These are phyloP conservation scores for Saraca asoca DNA, from an alignment of 331 rosid species.

Conservation along the genomic window DNA sequence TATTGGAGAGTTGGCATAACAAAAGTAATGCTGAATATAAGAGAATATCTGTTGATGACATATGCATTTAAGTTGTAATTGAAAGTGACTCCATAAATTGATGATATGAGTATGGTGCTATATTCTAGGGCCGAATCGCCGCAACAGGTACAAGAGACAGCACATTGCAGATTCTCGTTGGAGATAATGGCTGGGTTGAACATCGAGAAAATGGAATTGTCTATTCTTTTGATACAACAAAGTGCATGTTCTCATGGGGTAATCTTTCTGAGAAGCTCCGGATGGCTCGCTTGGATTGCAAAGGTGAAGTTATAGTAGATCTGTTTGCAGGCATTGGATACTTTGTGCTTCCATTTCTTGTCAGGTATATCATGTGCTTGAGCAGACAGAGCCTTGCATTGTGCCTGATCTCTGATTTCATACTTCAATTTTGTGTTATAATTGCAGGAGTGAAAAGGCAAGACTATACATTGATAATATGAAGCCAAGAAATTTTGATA, in stretches of 20 bases:
- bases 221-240: constrained; percentile 84
- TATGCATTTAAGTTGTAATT: background rate
- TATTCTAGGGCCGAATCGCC: constrained; percentile 76
- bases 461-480: background rate
- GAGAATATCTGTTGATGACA: constrained; percentile 27
- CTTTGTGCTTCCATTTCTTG: constrained; percentile 91
- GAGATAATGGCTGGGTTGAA: constrained; percentile 89
- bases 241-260: constrained; percentile 99
- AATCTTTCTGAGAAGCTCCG: constrained; percentile 92
- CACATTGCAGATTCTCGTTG: constrained; percentile 77
- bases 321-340: constrained; percentile 93
- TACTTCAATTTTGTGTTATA: background rate
- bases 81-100: background rate
- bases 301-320: constrained; percentile 75
- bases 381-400: constrained; percentile 7
- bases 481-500: background rate
- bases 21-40: constrained; percentile 6
- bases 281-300: constrained; percentile 69
- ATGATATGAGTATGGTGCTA: constrained; percentile 33
- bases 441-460: background rate
- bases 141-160: constrained; percentile 91
- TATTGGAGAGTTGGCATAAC: constrained; percentile 10
- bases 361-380: constrained; percentile 54
- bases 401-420: constrained; percentile 24
- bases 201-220: constrained; percentile 86